Evolutionary conservation across 768 basidiomycete genomes (phyloP), one percentile per base, ranked within the genome.

Genomic region (Tylopilus cervinicoccineus): DNA sequence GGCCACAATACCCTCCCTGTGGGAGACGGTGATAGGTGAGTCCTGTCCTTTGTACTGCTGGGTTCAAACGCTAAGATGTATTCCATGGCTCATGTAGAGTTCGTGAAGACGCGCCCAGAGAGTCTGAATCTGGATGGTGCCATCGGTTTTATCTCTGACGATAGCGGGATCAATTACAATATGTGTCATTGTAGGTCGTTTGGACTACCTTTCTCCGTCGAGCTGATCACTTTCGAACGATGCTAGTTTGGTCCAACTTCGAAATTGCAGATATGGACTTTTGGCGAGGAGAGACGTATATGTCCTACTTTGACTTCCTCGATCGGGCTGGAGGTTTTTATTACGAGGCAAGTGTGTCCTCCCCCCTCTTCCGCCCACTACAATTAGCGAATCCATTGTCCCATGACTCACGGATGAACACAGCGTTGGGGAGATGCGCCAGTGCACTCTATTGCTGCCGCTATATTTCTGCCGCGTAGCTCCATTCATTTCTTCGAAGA

Each of bases 401-500:
- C 13, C 45, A 47, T 40, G 4, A n/a, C 38, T 47, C 2, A 52
- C 40, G 14, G 32, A 24, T 50, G 22, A 12, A 38, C 23, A 23
- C 54, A 90, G 81, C 83, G 91, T 27, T 93, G 92, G 93, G 95
- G 95, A 41, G 95, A 97, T 70, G 95, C 95, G 16, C 83, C 82
- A 3, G 87, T 93, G 8, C 90, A 93, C 63, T 88, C 86, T 45
- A 93, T 98, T 49, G 96, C 89, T 38, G 95, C 90, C 0, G 82
- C 94, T 1, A 72, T 99, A 10, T 90, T 98, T 61, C 83, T 91
- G 0, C 81, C 78, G 58, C 92, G 91, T 59, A 85, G 86, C 11
- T 86, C 93, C 65, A 84, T 98, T 41, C 91, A 96, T 67, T 99
- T 92, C 74, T 97, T 97, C 73, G 78, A 86, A 48, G 93, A 97